These are phyloP conservation scores for Spatholobus suberectus DNA, from an alignment of 306 rosid genomes.

Conservation along the genomic window DNA sequence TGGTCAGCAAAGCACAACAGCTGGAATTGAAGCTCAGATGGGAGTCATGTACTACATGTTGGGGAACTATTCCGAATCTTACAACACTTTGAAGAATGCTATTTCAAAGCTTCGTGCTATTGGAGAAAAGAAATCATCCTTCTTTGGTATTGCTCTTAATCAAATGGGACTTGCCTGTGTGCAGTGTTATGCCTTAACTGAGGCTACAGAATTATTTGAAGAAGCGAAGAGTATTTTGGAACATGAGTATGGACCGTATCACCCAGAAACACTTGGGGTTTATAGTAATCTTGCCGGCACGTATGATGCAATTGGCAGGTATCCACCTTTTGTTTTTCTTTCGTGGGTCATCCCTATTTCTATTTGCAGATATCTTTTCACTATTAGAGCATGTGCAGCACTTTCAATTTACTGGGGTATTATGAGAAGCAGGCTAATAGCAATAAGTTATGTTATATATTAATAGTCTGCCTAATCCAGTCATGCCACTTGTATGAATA, in stretches of 20 bases:
- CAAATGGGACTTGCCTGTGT: constrained; percentile 97
- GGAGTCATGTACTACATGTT: constrained; percentile 87
- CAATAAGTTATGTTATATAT: background rate
- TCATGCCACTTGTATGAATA: background rate
- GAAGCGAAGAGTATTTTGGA: constrained; percentile 86
- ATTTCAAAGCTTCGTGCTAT: constrained; percentile 77
- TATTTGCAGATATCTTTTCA: constrained; percentile 10
- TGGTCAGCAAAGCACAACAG: constrained; percentile 85
- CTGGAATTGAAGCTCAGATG: constrained; percentile 98
- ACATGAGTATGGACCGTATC: constrained; percentile 88
- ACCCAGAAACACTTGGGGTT: constrained; percentile 94
- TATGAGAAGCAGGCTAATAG: background rate
- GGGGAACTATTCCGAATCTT: constrained; percentile 83
- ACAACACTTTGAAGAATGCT: constrained; percentile 72
- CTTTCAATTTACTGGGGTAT: constrained; percentile 8
- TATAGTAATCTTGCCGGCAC: constrained; percentile 96
- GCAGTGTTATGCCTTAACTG: constrained; percentile 70
- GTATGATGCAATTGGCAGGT: constrained; percentile 97
- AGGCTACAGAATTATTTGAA: constrained; percentile 82
- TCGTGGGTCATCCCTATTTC: background rate
- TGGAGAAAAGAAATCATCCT: constrained; percentile 93
- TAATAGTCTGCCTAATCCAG: background rate
- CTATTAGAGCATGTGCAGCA: background rate
- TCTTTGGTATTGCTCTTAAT: constrained; percentile 90
- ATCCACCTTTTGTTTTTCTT: constrained; percentile 6